Base-by-base conservation (phyloP, 441 rosid genomes). In the Kokia cookei region DNA sequence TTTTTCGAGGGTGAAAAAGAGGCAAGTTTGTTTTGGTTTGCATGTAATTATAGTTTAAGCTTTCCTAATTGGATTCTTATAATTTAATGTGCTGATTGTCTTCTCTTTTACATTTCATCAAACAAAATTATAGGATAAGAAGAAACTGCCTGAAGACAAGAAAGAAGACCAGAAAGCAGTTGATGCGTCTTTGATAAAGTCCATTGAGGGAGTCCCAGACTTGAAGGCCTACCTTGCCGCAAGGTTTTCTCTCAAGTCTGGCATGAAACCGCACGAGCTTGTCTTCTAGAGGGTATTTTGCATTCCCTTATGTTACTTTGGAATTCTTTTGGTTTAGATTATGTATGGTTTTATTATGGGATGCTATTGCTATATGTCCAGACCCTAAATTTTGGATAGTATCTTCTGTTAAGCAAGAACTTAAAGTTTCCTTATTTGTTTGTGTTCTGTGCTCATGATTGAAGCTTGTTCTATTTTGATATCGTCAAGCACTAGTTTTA, bases 201-300 rank as follows among this genome's bases (percentile, higher is more conserved):
- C 82, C 72, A 85, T 83, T 37, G 90, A 87, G 74, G 82, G 69
- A 47, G 85, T 87, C 6, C 81, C 82, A 19, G 90, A 83, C 63
- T 84, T 87, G 80, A 87, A 82, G 85, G 62, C 59, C 53, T 87
- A 85, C 83, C 79, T 87, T 12, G 84, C 82, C 2, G 91, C 91
- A 27, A 80, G 91, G 78, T 90, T 90, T 76, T 86, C 94, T 3
- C 82, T 87, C 26, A 84, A 84, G 78, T 79, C 88, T 58, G 92
- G 89, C 79, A 87, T 87, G 91, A 90, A 88, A 65, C 90, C 89
- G 1, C 89, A 84, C 69, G 92, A 87, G 78, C 92, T 88, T 75
- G 87, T 81, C 54, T 90, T 90, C 78, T 88, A 87, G 83, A 68
- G 48, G 58, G 69, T 51, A 26, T 17, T 42, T 24, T 43, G 65